A percentile compares a stretch with the other conserved stretches of the same genome.
These are phyloP conservation scores for Cordyceps militaris DNA, from an alignment of 2,329 filamentous ascomycete genomes.

Conservation along the genomic window DNA sequence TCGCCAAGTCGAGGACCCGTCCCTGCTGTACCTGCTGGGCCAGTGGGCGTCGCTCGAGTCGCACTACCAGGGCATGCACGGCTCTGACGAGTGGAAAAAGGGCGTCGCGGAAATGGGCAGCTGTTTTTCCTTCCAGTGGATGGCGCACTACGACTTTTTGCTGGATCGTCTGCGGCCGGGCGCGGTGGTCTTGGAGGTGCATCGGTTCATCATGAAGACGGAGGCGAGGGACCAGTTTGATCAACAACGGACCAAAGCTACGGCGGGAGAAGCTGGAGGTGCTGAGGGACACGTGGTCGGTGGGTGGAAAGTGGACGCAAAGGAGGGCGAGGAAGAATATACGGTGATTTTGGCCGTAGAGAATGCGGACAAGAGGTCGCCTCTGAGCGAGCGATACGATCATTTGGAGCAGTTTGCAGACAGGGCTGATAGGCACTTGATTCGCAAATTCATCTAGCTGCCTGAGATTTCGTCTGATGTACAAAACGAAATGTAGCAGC, in stretches of 20 bases:
- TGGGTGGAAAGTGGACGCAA: neutral
- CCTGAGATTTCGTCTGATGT: neutral
- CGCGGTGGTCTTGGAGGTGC: neutral
- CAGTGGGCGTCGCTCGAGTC: constrained; percentile 2
- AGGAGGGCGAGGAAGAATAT: neutral
- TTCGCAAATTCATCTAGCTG: neutral
- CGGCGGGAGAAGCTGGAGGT: too few species aligned
- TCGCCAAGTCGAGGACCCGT: neutral
- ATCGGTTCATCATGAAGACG: neutral
- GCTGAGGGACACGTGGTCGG: neutral
- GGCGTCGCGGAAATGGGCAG: neutral
- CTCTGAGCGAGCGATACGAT: neutral
- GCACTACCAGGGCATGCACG: neutral
- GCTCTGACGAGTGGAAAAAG: neutral
- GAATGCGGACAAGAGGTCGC: neutral
- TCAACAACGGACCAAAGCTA: too few species aligned
- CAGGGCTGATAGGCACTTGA: neutral
- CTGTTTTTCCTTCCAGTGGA: neutral
- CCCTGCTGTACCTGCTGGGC: neutral
- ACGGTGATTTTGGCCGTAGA: neutral
- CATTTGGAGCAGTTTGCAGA: neutral
- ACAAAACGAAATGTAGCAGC: too few species aligned
- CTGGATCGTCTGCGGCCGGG: neutral
- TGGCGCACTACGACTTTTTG: neutral
- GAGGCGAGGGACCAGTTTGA: neutral